Evolutionary conservation across 306 rosid species (phyloP).

Genomic region (Castanea crenata): DNA sequence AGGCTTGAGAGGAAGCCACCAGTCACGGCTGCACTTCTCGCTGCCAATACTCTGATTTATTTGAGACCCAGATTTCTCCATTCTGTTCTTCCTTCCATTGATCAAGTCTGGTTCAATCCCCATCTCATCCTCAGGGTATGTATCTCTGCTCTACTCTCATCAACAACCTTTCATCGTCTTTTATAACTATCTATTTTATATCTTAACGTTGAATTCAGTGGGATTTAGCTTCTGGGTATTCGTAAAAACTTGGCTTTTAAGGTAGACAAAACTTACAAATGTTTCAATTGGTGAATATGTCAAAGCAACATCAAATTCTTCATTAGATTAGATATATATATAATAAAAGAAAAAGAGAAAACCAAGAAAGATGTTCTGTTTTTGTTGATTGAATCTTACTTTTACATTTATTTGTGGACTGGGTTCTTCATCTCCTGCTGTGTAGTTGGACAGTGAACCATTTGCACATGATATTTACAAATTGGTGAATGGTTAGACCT

Average conservation of each 20-base stretch:
- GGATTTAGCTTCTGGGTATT: too few relatives aligned
- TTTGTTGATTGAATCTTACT: too few relatives aligned
- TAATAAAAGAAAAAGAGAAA: neutral
- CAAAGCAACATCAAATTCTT: too few relatives aligned
- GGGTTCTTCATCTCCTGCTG: too few relatives aligned
- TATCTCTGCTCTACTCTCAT: neutral
- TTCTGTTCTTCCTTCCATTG: conserved; percentile 49
- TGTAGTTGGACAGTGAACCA: too few relatives aligned
- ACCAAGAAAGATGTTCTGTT: too few relatives aligned
- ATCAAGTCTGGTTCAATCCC: conserved; percentile 82
- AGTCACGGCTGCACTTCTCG: conserved; percentile 74
- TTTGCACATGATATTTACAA: too few relatives aligned
- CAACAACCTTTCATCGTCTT: neutral
- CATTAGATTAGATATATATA: neutral
- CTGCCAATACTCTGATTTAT: conserved; percentile 74
- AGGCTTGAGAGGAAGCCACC: conserved; percentile 70
- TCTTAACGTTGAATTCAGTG: neutral
- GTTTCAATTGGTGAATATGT: neutral
- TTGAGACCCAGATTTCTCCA: conserved; percentile 60
- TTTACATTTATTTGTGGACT: too few relatives aligned
- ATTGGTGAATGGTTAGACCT: too few relatives aligned
- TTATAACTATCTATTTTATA: neutral
- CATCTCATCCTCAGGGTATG: conserved; percentile 78
- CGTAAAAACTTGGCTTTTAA: too few relatives aligned
- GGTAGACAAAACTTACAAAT: too few relatives aligned